Conservation (phyloP, 345 rosid genomes). For the Toxicodendron radicans region DNA sequence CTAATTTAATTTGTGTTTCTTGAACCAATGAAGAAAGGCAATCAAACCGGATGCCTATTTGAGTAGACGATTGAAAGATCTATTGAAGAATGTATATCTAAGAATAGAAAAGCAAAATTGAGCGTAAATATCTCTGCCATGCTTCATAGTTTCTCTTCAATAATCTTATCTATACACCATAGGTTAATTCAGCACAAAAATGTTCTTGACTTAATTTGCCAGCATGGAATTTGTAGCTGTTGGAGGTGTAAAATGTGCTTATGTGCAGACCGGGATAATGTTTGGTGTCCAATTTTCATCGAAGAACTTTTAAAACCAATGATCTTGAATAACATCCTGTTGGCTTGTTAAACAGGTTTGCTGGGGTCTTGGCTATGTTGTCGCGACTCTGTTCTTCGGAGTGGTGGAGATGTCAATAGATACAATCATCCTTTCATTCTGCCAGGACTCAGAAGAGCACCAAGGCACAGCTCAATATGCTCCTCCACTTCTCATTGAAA, state of each 20-base stretch:
- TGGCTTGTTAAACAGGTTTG: slow-evolving; percentile 57
- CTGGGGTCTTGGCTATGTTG: slow-evolving; percentile 88
- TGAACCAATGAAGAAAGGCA: neutral
- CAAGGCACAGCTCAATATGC: slow-evolving; percentile 97
- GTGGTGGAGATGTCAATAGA: slow-evolving; percentile 98
- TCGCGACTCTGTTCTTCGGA: slow-evolving; percentile 91
- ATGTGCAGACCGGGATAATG: no score
- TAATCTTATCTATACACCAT: no score
- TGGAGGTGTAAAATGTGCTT: no score
- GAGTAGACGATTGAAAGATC: neutral
- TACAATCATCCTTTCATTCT: slow-evolving; percentile 89
- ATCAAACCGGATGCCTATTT: neutral
- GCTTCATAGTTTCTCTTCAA: no score
- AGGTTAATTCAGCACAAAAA: no score
- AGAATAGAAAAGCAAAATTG: neutral
- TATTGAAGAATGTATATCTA: no score
- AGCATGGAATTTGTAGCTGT: no score
- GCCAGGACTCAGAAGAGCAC: slow-evolving; percentile 98
- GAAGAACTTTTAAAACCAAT: no score
- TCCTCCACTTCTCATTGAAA: slow-evolving; percentile 85
- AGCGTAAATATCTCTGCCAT: no score
- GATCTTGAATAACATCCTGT: no score
- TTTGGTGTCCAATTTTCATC: no score
- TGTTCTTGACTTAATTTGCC: no score
- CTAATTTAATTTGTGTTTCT: neutral